phyloP scores from a whole-genome alignment of 2,329 filamentous ascomycete species.

The Colletotrichum sidae region DNA sequence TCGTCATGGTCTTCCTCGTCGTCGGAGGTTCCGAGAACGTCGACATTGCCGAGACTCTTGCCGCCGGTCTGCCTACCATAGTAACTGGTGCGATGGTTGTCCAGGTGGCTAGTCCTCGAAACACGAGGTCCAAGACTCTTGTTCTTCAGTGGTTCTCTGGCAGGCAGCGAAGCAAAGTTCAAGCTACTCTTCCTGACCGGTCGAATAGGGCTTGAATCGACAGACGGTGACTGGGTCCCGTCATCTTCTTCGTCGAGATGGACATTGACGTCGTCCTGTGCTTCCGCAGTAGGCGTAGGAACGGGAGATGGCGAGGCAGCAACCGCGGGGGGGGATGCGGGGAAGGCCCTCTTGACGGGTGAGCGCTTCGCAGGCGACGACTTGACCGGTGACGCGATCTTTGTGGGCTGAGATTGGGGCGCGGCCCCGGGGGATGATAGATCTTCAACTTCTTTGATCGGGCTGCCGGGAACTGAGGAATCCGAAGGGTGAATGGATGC shows the following conservation, averaged over 20 bases:
- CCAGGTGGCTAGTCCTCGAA: conserved; percentile 83
- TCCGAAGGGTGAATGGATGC: conserved; percentile 34
- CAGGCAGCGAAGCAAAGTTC: conserved; percentile 92
- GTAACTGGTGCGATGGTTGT: conserved; percentile 78
- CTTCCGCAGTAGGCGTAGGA: conserved; percentile 12
- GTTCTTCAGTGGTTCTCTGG: conserved; percentile 87
- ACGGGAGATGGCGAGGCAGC: conserved; percentile 20
- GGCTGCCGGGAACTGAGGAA: conserved; percentile 39
- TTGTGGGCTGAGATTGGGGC: conserved; percentile 39
- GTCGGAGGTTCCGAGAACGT: conserved; percentile 56
- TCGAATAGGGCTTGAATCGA: conserved; percentile 79
- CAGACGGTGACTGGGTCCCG: conserved; percentile 71
- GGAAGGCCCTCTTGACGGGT: conserved; percentile 41
- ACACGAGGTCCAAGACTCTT: conserved; percentile 82
- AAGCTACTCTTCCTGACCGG: conserved; percentile 92
- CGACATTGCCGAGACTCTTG: conserved; percentile 69
- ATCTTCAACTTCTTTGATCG: conserved; percentile 16
- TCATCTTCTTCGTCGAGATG: conserved; percentile 47
- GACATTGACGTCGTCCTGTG: conserved; percentile 40
- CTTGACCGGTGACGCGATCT: conserved; percentile 39
- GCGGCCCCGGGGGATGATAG: conserved; percentile 35
- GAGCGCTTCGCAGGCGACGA: conserved; percentile 39
- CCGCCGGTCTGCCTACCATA: conserved; percentile 80
- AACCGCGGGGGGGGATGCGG: conserved; percentile 17
- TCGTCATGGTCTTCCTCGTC: conserved; percentile 63